Conservation (phyloP, 495 filamentous ascomycete genomes). For the Parathielavia hyrcaniae region DNA sequence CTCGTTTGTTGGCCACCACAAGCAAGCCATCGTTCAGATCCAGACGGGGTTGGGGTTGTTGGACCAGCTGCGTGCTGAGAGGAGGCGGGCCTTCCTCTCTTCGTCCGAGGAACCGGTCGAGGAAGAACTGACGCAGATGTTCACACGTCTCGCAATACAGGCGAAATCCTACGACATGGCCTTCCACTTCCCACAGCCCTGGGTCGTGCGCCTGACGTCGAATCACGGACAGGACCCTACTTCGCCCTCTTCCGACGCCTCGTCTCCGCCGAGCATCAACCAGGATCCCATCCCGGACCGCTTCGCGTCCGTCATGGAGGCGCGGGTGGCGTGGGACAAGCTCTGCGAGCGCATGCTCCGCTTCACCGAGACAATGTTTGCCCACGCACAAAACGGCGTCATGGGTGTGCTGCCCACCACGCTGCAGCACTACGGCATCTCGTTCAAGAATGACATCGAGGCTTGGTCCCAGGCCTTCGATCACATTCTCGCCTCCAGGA, state of each 20-base stretch:
- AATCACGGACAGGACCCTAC: constrained; percentile 28
- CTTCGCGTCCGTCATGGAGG: constrained; percentile 45
- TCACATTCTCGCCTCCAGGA: constrained; percentile 44
- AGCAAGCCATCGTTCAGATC: constrained; percentile 42
- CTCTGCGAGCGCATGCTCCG: constrained; percentile 48
- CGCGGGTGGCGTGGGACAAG: constrained; percentile 45
- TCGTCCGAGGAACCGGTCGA: constrained; percentile 45
- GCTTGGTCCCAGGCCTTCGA: constrained; percentile 49
- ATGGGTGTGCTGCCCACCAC: constrained; percentile 46
- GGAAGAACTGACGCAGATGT: constrained; percentile 53
- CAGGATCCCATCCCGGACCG: constrained; percentile 41
- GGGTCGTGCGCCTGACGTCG: constrained; percentile 46
- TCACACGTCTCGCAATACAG: constrained; percentile 51
- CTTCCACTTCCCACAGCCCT: constrained; percentile 54
- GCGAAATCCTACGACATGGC: constrained; percentile 57
- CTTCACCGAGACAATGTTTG: constrained; percentile 49
- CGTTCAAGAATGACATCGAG: constrained; percentile 43
- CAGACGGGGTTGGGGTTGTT: constrained; percentile 43
- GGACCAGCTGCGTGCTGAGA: constrained; percentile 39
- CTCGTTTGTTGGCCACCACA: constrained; percentile 48
- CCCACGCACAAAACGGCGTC: constrained; percentile 37
- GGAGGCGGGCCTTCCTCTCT: constrained; percentile 35
- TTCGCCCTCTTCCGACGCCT: constrained; percentile 40
- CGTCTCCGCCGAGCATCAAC: constrained; percentile 38
- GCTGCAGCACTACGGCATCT: constrained; percentile 39